Evolutionary conservation across 805 yeast genomes (phyloP), one percentile per base, ranked within the genome.

Genomic region (Scheffersomyces ergatensis): DNA sequence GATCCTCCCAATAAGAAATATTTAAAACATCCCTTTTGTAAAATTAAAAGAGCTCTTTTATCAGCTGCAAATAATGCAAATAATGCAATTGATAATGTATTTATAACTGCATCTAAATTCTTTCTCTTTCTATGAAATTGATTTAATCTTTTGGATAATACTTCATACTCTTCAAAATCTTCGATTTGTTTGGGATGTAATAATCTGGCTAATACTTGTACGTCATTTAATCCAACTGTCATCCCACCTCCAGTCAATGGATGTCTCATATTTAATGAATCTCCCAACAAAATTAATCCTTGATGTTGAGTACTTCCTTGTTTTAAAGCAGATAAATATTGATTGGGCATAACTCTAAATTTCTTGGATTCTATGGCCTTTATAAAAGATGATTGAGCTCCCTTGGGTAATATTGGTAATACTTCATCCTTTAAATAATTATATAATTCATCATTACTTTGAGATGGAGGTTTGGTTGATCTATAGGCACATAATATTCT

Each of bases 181-280:
- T 72, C 74, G 11, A 80, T 76, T 2, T 67, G 54, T 38, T 74
- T 54, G 40, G 84, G 78, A 7, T 78, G 70, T 38, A 93, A 70
- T 30, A 86, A 63, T 50, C 77, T 74, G 15, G 86, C 80, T 34
- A 89, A 71, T 25, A 85, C 58, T 0, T 76, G 84, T 3, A 88
- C 86, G 62, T 93, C 99, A 57, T 82, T 86, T 45, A 93, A 70
- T 2, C 97, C 97, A 33, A 93, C 99, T 19, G 98, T 89, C 99
- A 93, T 93, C 46, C 99, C 99, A 48, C 99, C 99, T 39, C 99
- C 99, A 1, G 98, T 93, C 46, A 93, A 76, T 20, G 99, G 99
- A 61, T 93, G 99, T 60, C 99, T 78, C 97, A 93, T 93, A 62
- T 93, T 93, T 51, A 90, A 73, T 2, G 99, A 87, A 61, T 93